A percentile compares a stretch with the other conserved stretches of the same genome.
These are phyloP conservation scores for Pyricularia sp. DNA, from an alignment of 2,329 filamentous ascomycete species.

Conservation along the genomic window DNA sequence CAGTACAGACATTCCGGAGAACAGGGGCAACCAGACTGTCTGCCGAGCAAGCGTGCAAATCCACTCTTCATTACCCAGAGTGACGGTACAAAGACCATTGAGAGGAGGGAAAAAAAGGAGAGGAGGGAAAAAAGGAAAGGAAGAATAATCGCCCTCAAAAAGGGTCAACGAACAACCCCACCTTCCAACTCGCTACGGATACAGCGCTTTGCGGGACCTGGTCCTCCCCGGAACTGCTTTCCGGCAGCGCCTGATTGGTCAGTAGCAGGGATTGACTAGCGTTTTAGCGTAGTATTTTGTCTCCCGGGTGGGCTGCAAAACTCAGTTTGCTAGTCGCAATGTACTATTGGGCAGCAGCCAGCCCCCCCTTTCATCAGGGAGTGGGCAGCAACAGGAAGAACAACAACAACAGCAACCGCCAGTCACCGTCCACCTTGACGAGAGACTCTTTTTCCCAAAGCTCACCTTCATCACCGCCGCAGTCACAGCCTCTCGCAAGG, in stretches of 20 bases:
- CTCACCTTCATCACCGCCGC: neutral
- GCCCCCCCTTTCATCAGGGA: neutral
- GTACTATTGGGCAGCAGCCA: neutral
- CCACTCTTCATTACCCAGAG: neutral
- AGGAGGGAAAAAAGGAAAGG: neutral
- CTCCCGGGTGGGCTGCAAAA: neutral
- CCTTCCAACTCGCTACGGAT: neutral
- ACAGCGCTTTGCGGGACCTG: neutral
- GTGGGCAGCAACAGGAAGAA: neutral
- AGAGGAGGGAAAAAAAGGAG: neutral
- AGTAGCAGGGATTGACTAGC: neutral
- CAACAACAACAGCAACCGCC: neutral
- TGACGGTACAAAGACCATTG: neutral
- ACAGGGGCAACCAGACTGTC: neutral
- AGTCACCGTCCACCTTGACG: neutral
- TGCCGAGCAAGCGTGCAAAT: neutral
- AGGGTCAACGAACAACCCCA: neutral
- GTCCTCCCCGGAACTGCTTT: neutral
- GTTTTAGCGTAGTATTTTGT: neutral
- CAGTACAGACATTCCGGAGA: neutral
- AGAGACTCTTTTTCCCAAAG: neutral
- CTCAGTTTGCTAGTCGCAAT: neutral
- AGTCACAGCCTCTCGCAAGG: conserved; percentile 3
- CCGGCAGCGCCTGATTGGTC: neutral
- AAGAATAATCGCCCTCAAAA: neutral